Conservation (phyloP, 306 rosid species). For the Chamaecrista fasciculata region DNA sequence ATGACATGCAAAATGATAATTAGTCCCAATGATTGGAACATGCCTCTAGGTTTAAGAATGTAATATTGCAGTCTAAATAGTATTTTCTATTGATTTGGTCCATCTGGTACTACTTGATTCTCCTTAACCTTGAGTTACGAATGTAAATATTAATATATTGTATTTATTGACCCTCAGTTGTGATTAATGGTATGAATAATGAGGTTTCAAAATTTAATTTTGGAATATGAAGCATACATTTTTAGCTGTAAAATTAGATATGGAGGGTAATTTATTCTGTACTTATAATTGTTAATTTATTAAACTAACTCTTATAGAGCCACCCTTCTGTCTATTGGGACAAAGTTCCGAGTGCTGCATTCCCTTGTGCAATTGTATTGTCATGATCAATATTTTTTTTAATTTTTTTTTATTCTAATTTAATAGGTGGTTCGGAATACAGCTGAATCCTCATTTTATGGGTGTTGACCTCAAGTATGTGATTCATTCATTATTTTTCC, state of each 20-base stretch:
- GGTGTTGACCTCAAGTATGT: constrained; percentile 97
- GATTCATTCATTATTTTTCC: constrained; percentile 31
- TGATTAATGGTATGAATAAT: background rate
- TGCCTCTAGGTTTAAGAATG: constrained; percentile 1
- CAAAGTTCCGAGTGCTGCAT: constrained; percentile 1
- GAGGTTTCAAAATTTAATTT: background rate
- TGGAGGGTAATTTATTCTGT: background rate
- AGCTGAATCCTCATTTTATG: constrained; percentile 89
- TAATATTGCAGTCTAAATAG: background rate
- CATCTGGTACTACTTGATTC: background rate
- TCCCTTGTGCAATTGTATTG: constrained; percentile 13
- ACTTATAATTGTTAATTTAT: background rate
- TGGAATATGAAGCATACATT: background rate
- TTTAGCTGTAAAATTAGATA: constrained; percentile 1
- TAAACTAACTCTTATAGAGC: background rate
- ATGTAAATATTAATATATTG: constrained; percentile 3
- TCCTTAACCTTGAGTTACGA: background rate
- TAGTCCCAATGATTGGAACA: constrained; percentile 2
- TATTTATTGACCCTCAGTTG: background rate
- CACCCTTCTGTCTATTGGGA: constrained; percentile 1
- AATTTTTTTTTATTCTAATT: constrained; percentile 28
- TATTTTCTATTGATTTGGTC: constrained; percentile 8
- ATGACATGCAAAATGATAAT: background rate
- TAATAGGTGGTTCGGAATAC: constrained; percentile 94
- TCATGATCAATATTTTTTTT: constrained; percentile 22